Evolutionary conservation across 2,329 filamentous ascomycete genomes (phyloP).

Genomic region (Fusarium luffae): DNA sequence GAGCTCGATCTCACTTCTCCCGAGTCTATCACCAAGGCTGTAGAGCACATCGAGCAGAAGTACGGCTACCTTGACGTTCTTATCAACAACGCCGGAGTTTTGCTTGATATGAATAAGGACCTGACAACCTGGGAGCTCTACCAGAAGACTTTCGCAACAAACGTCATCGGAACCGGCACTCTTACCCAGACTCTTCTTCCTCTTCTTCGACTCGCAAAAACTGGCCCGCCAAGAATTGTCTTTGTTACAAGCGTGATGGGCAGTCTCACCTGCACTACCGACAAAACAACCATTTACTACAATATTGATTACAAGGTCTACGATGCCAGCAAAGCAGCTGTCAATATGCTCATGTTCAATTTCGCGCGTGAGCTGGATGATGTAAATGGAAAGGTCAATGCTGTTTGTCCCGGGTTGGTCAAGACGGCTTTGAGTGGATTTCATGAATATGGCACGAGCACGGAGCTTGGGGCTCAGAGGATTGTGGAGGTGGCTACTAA

Average conservation of each 20-base stretch:
- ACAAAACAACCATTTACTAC: conserved; percentile 46
- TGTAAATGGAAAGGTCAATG: conserved; percentile 49
- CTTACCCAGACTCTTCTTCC: conserved; percentile 47
- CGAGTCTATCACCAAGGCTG: conserved; percentile 44
- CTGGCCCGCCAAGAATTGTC: conserved; percentile 50
- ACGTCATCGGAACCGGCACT: conserved; percentile 49
- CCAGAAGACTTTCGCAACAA: conserved; percentile 52
- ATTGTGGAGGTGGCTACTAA: conserved; percentile 48
- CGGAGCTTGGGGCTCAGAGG: conserved; percentile 46
- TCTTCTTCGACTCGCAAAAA: conserved; percentile 43
- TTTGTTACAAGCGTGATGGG: conserved; percentile 54
- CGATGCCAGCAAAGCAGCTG: conserved; percentile 55
- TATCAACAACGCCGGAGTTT: conserved; percentile 51
- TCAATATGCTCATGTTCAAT: conserved; percentile 55
- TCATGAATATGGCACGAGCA: conserved; percentile 17
- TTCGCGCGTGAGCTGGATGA: conserved; percentile 49
- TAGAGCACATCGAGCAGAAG: conserved; percentile 31
- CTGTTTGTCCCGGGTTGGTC: conserved; percentile 53
- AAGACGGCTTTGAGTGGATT: conserved; percentile 45
- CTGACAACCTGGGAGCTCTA: conserved; percentile 50
- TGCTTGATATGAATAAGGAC: conserved; percentile 39
- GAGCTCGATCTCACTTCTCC: conserved; percentile 46
- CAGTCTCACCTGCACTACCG: conserved; percentile 45
- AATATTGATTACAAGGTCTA: conserved; percentile 50
- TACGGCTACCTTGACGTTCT: conserved; percentile 51